phyloP scores from a whole-genome alignment of 1,284 basidiomycete species.

The Cryptococcus sp. region DNA sequence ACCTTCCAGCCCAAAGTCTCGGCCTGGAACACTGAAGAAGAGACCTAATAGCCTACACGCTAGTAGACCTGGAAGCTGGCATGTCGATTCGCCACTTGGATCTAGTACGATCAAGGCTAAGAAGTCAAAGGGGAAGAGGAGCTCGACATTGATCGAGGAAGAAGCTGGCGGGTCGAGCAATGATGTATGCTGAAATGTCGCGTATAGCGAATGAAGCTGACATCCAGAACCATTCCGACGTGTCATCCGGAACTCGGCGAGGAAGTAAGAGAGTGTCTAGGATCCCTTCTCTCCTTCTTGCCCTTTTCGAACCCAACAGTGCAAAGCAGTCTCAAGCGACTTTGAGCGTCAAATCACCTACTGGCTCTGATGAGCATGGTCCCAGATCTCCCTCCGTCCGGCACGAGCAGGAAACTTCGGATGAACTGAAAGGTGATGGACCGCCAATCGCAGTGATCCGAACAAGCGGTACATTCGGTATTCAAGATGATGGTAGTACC shows the following conservation, averaged over 20 bases:
- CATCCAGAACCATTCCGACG: neutral
- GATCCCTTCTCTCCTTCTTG: neutral
- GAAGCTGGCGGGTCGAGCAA: neutral
- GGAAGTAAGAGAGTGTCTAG: neutral
- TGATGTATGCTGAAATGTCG: neutral
- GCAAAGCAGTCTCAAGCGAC: neutral
- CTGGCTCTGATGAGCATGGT: no score
- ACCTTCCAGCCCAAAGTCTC: neutral
- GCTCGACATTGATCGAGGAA: constrained; percentile 1
- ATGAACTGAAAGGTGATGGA: constrained; percentile 1
- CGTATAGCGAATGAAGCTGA: neutral
- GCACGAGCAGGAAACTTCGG: constrained; percentile 4
- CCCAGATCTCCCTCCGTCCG: neutral
- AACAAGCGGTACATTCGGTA: constrained; percentile 28
- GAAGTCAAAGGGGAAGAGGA: constrained; percentile 44
- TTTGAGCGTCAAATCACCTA: neutral
- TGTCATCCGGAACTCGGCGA: neutral
- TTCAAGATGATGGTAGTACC: constrained; percentile 30
- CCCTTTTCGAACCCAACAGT: neutral
- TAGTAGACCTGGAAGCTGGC: neutral
- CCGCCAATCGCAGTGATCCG: constrained; percentile 16
- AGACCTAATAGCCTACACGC: neutral
- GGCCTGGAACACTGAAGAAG: neutral
- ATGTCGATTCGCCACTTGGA: neutral
- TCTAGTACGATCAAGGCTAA: constrained; percentile 14